Conservation (phyloP, 2,329 filamentous ascomycete species). For the Cladophialophora immunda region DNA sequence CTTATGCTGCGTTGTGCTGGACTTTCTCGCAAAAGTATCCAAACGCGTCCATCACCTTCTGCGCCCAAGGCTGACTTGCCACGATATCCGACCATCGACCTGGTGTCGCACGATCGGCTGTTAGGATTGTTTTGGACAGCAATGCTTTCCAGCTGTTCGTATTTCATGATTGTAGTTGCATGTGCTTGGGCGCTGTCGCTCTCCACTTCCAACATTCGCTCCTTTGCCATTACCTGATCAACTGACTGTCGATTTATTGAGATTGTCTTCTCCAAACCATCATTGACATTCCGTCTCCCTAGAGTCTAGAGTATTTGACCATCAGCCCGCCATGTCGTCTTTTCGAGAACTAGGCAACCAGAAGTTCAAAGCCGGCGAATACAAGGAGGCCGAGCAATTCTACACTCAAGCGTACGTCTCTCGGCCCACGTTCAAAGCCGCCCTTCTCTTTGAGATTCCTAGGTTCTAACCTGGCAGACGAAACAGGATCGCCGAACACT, state of each 20-base stretch:
- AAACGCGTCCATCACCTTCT: slow-evolving; percentile 37
- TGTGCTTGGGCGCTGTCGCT: neutral
- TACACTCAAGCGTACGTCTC: slow-evolving; percentile 56
- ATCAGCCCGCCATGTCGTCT: slow-evolving; percentile 14
- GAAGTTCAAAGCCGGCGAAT: slow-evolving; percentile 56
- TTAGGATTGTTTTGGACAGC: slow-evolving; percentile 1
- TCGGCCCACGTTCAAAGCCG: neutral
- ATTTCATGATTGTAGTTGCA: slow-evolving; percentile 16
- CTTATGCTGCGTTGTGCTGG: slow-evolving; percentile 3
- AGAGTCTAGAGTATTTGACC: neutral
- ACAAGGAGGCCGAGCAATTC: slow-evolving; percentile 55
- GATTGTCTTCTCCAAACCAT: neutral
- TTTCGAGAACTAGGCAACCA: slow-evolving; percentile 52
- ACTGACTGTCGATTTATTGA: slow-evolving; percentile 6
- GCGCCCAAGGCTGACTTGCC: slow-evolving; percentile 27
- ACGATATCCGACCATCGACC: slow-evolving; percentile 17
- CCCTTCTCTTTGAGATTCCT: neutral
- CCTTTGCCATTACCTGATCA: slow-evolving; percentile 21
- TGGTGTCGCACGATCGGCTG: slow-evolving; percentile 2
- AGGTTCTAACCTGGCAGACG: neutral
- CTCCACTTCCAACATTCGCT: slow-evolving; percentile 7
- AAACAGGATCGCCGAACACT: slow-evolving; percentile 72
- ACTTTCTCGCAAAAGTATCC: slow-evolving; percentile 21
- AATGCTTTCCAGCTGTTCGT: slow-evolving; percentile 19
- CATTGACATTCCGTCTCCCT: neutral